Percentiles rank a stretch among this genome's conserved stretches.
phyloP scores from a whole-genome alignment of 805 yeast species.

The Metschnikowia baotianmanensis region DNA sequence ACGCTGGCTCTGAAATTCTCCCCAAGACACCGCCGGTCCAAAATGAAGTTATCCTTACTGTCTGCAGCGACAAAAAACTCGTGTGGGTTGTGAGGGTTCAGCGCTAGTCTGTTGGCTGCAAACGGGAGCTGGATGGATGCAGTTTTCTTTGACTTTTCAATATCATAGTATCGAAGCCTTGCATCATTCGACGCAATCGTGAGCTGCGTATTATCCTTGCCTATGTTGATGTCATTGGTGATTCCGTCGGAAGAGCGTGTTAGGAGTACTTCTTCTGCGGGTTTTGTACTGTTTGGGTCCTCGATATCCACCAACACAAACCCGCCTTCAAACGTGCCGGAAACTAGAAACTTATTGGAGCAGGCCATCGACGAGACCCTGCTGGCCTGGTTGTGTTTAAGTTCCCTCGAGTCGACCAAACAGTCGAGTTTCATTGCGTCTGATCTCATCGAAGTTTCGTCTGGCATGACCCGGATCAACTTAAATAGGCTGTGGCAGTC shows the following conservation, averaged over 20 bases:
- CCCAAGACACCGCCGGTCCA: constrained; percentile 39
- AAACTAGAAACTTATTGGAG: constrained; percentile 39
- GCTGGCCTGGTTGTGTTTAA: constrained; percentile 31
- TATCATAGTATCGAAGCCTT: constrained; percentile 40
- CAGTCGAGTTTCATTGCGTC: constrained; percentile 36
- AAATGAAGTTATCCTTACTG: constrained; percentile 37
- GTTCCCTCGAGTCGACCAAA: constrained; percentile 34
- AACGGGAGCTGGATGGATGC: constrained; percentile 33
- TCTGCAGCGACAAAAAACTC: constrained; percentile 53
- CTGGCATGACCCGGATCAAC: constrained; percentile 34
- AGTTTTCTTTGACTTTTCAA: constrained; percentile 18
- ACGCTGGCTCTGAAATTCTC: constrained; percentile 8
- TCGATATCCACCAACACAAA: constrained; percentile 37
- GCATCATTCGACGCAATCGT: constrained; percentile 53
- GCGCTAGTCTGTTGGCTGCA: constrained; percentile 50
- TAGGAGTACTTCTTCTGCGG: constrained; percentile 35
- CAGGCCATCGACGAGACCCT: constrained; percentile 50
- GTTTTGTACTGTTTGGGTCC: constrained; percentile 19
- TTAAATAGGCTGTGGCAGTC: constrained; percentile 35
- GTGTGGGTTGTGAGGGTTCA: constrained; percentile 37
- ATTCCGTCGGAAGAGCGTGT: constrained; percentile 48
- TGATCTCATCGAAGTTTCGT: constrained; percentile 16
- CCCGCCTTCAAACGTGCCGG: constrained; percentile 58
- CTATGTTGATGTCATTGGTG: constrained; percentile 47
- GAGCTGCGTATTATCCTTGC: constrained; percentile 30